phyloP scores from a whole-genome alignment of 73 alveolate genomes.

The Blepharisma stoltei region DNA sequence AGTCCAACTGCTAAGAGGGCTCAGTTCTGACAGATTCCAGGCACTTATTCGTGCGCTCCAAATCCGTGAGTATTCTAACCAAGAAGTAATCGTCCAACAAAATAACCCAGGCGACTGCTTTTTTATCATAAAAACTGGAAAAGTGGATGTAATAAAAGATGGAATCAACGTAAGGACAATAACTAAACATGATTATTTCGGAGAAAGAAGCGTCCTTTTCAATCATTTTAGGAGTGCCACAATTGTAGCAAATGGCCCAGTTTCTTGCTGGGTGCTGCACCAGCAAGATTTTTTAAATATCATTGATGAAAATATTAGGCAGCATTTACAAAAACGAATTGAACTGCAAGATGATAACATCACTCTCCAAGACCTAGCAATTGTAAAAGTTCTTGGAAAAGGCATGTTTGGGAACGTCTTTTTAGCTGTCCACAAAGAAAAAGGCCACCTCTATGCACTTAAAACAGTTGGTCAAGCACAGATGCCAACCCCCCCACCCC shows the following conservation, averaged over 20 bases:
- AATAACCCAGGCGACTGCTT: constrained; percentile 55
- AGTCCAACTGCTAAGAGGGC: neutral
- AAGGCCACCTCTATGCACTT: constrained; percentile 42
- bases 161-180: constrained; percentile 40
- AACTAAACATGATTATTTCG: constrained; percentile 43
- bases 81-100: constrained; percentile 49
- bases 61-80: neutral
- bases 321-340: constrained; percentile 11
- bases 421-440: constrained; percentile 38
- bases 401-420: constrained; percentile 52
- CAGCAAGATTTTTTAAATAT: constrained; percentile 52
- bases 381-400: constrained; percentile 36
- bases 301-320: constrained; percentile 51
- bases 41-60: neutral
- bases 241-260: constrained; percentile 50
- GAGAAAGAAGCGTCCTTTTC: constrained; percentile 46
- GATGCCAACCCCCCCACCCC: too few species aligned
- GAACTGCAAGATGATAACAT: constrained; percentile 26
- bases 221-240: constrained; percentile 56
- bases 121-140: constrained; percentile 49
- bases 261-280: constrained; percentile 31
- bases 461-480: too few species aligned
- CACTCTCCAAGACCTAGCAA: constrained; percentile 31
- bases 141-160: constrained; percentile 38
- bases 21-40: neutral